Evolutionary conservation across 108 stramenopile species (phyloP).

Genomic region (Cafeteria roenbergensis): DNA sequence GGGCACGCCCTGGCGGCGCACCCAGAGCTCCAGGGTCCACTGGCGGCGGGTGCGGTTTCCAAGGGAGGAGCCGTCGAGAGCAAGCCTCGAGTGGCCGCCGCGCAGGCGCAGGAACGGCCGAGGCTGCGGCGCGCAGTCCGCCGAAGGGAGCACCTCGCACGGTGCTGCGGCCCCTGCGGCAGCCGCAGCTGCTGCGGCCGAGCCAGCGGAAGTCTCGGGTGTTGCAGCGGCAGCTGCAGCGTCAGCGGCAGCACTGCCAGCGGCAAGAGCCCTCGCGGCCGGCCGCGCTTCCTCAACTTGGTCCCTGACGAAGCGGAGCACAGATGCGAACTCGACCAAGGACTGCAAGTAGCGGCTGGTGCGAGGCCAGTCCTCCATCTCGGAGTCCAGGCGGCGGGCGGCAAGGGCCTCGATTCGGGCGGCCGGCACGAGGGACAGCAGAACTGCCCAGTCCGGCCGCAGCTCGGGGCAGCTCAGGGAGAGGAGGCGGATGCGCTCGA

Average conservation of each 20-base stretch:
- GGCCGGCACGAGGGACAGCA: not conserved
- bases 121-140: no score
- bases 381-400: not conserved
- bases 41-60: no score
- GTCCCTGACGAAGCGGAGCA: conserved; percentile 9
- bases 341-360: conserved; percentile 2
- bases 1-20: not conserved
- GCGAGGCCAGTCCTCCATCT: conserved; percentile 4
- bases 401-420: not conserved
- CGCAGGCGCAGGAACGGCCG: no score
- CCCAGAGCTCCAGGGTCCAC: not conserved
- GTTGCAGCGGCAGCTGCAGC: no score
- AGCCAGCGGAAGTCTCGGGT: no score
- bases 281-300: not conserved
- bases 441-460: not conserved
- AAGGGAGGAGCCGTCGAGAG: no score
- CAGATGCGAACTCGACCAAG: conserved; percentile 2
- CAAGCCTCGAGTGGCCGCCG: no score
- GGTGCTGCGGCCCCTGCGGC: no score
- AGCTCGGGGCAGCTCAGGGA: not conserved
- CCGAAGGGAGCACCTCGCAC: no score
- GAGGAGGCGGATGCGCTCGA: not conserved
- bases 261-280: no score
- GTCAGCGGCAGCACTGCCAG: no score
- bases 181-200: no score